phyloP scores from a whole-genome alignment of 1,139 yeast species.

The Taphrina populina region DNA sequence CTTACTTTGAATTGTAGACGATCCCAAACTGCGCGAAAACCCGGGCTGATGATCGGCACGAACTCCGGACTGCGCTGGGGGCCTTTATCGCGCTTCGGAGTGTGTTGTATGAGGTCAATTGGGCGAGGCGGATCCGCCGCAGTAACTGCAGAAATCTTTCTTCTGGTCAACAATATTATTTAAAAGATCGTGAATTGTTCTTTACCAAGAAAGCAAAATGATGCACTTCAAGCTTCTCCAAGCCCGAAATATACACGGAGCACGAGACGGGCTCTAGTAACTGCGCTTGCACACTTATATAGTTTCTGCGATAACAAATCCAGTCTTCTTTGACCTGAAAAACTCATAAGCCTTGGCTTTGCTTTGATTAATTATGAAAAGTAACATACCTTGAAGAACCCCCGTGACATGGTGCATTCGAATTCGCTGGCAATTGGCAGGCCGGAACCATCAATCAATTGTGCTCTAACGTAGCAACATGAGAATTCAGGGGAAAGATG shows the following conservation, averaged over 20 bases:
- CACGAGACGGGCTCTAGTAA: background rate
- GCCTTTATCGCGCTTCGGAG: conserved; percentile 34
- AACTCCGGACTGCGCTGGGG: conserved; percentile 32
- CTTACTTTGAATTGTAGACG: conserved; percentile 29
- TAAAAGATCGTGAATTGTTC: no score
- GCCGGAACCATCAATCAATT: background rate
- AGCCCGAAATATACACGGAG: background rate
- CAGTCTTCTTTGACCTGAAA: conserved; percentile 15
- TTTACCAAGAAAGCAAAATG: conserved; percentile 13
- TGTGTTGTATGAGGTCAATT: conserved; percentile 30
- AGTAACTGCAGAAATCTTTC: conserved; percentile 12
- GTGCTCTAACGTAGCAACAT: background rate
- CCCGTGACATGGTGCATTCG: conserved; percentile 13
- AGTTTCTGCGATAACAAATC: conserved; percentile 20
- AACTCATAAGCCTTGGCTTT: background rate
- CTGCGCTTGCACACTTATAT: conserved; percentile 11
- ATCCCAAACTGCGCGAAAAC: conserved; percentile 14
- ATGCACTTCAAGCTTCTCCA: background rate
- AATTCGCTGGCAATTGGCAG: background rate
- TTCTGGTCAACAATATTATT: background rate
- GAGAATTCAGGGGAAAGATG: conserved; percentile 10
- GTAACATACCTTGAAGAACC: conserved; percentile 19
- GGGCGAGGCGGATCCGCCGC: conserved; percentile 30
- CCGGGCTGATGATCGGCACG: conserved; percentile 3
- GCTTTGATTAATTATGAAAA: background rate